Evolutionary conservation across 345 rosid genomes (phyloP).

Genomic region (Rhodomyrtus tomentosa): DNA sequence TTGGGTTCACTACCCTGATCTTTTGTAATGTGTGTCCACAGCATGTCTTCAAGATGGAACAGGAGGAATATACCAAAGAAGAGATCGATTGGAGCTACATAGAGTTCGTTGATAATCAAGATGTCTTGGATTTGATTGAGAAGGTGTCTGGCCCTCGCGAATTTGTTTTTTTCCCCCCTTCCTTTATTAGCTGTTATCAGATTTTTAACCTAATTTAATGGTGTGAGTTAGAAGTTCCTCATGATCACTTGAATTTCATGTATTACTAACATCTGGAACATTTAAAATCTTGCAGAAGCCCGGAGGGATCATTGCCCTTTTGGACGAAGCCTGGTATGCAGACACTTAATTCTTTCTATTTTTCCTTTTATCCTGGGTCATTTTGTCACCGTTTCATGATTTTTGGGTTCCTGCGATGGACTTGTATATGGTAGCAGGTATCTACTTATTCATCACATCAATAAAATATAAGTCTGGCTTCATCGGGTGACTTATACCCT

Average conservation of each 20-base stretch:
- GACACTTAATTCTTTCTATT: neutral
- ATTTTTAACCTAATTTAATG: neutral
- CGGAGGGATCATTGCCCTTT: constrained; percentile 95
- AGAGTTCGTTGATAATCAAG: constrained; percentile 99
- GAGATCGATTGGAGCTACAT: constrained; percentile 99
- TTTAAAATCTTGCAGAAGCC: constrained; percentile 52
- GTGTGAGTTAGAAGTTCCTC: neutral
- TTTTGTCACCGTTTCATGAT: neutral
- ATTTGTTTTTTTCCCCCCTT: neutral
- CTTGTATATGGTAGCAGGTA: neutral
- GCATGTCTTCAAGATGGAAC: constrained; percentile 99
- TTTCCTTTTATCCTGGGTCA: neutral
- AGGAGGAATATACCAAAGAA: constrained; percentile 96
- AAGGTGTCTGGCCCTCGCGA: constrained; percentile 31
- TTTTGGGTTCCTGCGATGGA: neutral
- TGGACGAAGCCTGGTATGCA: constrained; percentile 95
- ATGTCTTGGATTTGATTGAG: constrained; percentile 94
- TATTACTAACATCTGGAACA: neutral
- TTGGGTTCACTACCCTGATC: constrained; percentile 4
- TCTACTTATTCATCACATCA: neutral
- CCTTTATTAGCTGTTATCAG: neutral
- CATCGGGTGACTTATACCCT: constrained; percentile 1
- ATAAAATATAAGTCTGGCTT: neutral
- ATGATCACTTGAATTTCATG: neutral
- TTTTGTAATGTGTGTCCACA: constrained; percentile 21